Percentiles rank a stretch among this genome's conserved stretches.
Conservation (phyloP, 805 yeast species). For the Hermanozyma aechmeae region DNA sequence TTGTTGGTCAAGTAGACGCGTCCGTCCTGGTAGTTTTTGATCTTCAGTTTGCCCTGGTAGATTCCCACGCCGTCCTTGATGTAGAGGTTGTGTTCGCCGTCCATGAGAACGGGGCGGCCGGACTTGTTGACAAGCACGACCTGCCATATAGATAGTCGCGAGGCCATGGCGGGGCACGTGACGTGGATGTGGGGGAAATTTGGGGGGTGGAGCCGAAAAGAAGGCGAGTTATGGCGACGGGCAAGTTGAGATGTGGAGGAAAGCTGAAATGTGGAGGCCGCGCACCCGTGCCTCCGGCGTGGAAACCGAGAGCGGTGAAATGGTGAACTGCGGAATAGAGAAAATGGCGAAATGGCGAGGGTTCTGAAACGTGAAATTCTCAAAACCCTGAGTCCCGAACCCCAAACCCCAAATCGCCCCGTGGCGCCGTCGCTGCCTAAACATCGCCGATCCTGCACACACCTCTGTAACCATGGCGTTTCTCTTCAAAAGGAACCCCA, state of each 20-base stretch:
- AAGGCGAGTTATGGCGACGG: too few relatives aligned
- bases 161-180: too few relatives aligned
- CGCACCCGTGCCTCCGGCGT: too few relatives aligned
- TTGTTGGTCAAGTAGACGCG: slow-evolving; percentile 67
- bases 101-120: slow-evolving; percentile 26
- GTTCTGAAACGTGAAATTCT: not conserved
- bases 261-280: too few relatives aligned
- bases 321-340: not conserved
- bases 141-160: slow-evolving; percentile 19
- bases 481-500: slow-evolving; percentile 82
- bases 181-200: too few relatives aligned
- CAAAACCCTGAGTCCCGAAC: not conserved
- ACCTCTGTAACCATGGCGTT: slow-evolving; percentile 55
- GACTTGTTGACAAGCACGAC: slow-evolving; percentile 28
- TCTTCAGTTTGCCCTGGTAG: slow-evolving; percentile 67
- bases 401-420: not conserved
- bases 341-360: not conserved
- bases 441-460: not conserved
- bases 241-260: too few relatives aligned
- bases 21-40: slow-evolving; percentile 60
- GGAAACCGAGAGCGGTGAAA: not conserved
- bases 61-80: slow-evolving; percentile 43
- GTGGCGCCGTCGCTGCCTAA: not conserved
- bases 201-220: too few relatives aligned
- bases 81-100: slow-evolving; percentile 22